Evolutionary conservation across 768 basidiomycete species (phyloP).

Genomic region (Lactarius indigo): DNA sequence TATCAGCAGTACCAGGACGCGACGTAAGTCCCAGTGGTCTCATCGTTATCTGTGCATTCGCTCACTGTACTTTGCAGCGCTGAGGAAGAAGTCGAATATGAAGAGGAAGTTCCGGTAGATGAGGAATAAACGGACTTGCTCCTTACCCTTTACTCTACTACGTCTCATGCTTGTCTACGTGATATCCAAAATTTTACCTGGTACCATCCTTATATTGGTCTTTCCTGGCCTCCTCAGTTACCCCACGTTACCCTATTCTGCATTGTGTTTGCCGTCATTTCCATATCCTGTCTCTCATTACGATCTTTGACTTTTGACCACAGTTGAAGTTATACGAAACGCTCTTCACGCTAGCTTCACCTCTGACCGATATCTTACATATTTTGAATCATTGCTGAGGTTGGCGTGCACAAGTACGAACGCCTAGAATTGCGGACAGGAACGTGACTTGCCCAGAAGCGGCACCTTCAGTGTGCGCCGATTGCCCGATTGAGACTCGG

Average conservation of each 20-base stretch:
- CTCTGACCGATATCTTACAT: background rate
- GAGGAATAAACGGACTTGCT: constrained; percentile 46
- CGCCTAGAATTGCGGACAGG: background rate
- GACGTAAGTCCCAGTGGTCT: constrained; percentile 56
- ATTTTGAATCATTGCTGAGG: background rate
- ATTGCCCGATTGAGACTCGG: too few relatives aligned
- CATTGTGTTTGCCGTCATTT: constrained; percentile 23
- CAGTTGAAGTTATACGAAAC: constrained; percentile 24
- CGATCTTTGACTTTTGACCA: constrained; percentile 18
- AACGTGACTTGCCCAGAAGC: background rate
- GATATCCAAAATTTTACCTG: constrained; percentile 27
- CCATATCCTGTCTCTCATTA: constrained; percentile 8
- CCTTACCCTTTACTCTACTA: constrained; percentile 7
- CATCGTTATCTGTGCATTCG: background rate
- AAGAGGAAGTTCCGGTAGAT: constrained; percentile 66
- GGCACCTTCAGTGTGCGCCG: too few relatives aligned
- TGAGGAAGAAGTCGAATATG: constrained; percentile 87
- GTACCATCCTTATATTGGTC: constrained; percentile 27
- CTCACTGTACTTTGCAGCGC: constrained; percentile 43
- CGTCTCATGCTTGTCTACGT: constrained; percentile 19
- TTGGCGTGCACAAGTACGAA: background rate
- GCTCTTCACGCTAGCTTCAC: constrained; percentile 9
- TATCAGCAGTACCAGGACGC: constrained; percentile 97
- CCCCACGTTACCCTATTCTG: constrained; percentile 25
- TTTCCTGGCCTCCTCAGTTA: constrained; percentile 14